Evolutionary conservation across 768 basidiomycete species (phyloP).

Genomic region (Macrolepiota albuminosa): DNA sequence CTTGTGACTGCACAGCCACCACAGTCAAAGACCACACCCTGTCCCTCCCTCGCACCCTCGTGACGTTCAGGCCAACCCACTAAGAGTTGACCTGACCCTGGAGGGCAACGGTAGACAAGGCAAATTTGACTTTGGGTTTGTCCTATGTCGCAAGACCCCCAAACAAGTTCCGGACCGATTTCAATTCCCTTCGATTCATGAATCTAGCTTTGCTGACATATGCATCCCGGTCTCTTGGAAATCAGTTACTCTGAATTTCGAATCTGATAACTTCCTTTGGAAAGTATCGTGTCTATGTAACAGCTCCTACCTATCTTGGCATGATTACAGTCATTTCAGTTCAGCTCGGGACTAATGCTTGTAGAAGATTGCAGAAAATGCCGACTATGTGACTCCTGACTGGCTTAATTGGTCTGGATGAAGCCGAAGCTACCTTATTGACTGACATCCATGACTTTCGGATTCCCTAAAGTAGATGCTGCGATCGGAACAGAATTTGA

Average conservation of each 20-base stretch:
- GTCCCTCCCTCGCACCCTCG: too few relatives aligned
- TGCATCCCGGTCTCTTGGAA: neutral
- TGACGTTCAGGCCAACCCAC: too few relatives aligned
- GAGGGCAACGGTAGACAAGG: too few relatives aligned
- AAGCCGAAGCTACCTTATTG: neutral
- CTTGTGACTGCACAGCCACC: too few relatives aligned
- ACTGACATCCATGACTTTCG: neutral
- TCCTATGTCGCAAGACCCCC: too few relatives aligned
- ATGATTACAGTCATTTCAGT: too few relatives aligned
- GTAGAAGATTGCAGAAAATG: neutral
- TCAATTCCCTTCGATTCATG: neutral
- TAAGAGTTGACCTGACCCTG: too few relatives aligned
- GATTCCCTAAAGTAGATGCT: neutral
- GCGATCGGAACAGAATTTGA: neutral
- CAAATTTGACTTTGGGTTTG: too few relatives aligned
- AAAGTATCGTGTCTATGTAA: neutral
- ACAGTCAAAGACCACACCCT: too few relatives aligned
- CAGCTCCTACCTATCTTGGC: neutral
- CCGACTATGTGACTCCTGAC: neutral
- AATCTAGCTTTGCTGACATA: neutral
- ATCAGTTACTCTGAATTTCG: neutral
- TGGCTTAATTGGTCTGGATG: neutral
- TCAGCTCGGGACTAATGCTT: neutral
- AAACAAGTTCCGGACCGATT: neutral
- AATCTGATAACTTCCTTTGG: neutral